Conservation (phyloP, 2,329 filamentous ascomycete genomes). For the Fusarium lyarnte region DNA sequence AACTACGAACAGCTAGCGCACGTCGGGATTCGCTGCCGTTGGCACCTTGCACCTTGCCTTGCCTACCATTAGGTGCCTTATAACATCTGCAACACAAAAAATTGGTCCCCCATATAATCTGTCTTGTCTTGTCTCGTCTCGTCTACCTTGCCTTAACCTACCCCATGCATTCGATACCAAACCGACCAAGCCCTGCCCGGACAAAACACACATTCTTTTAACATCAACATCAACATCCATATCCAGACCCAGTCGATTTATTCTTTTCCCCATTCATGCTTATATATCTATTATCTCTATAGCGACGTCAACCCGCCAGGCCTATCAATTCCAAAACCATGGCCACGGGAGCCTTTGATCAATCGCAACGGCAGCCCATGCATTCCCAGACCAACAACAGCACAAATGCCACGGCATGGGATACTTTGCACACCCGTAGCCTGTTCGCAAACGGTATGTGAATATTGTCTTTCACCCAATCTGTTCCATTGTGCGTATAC, state of each 20-base stretch:
- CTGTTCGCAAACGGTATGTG: slow-evolving; percentile 60
- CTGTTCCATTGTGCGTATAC: slow-evolving; percentile 1
- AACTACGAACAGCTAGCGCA: slow-evolving; percentile 39
- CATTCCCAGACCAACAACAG: slow-evolving; percentile 44
- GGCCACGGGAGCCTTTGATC: slow-evolving; percentile 47
- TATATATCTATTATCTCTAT: slow-evolving; percentile 23
- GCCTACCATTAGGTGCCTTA: neutral
- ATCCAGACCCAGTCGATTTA: slow-evolving; percentile 33
- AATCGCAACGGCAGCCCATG: slow-evolving; percentile 42
- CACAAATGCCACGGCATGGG: neutral
- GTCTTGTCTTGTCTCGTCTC: neutral
- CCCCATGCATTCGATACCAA: slow-evolving; percentile 24
- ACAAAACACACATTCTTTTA: slow-evolving; percentile 35
- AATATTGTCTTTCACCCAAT: neutral
- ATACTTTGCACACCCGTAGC: slow-evolving; percentile 36
- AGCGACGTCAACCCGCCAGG: slow-evolving; percentile 49
- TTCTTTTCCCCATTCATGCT: slow-evolving; percentile 25
- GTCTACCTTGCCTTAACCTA: neutral
- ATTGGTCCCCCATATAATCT: slow-evolving; percentile 11
- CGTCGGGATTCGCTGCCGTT: slow-evolving; percentile 39
- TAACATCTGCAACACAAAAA: slow-evolving; percentile 36
- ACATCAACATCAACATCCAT: neutral
- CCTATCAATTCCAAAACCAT: slow-evolving; percentile 51
- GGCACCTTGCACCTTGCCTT: slow-evolving; percentile 31
- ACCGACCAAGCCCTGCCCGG: slow-evolving; percentile 14